Conservation (phyloP, 192 early-diverging fungal genomes). For the Diversispora eburnea region DNA sequence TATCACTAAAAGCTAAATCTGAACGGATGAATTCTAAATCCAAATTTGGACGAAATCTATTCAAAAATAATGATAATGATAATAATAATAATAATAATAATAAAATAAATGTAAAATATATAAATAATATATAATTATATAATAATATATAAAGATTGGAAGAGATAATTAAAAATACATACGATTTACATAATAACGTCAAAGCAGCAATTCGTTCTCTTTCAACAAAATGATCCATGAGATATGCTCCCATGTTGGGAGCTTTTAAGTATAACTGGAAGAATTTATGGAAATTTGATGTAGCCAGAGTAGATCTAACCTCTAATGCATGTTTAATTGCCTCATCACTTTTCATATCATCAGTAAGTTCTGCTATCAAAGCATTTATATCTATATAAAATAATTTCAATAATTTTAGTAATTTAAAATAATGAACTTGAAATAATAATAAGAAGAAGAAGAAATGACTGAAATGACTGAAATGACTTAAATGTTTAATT, state of each 20-base stretch:
- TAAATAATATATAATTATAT: too few species aligned
- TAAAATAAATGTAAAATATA: too few species aligned
- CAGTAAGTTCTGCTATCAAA: conserved; percentile 70
- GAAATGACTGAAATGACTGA: conserved; percentile 5
- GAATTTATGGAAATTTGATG: conserved; percentile 81
- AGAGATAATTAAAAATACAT: conserved; percentile 26
- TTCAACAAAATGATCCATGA: conserved; percentile 91
- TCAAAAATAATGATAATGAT: conserved; percentile 17
- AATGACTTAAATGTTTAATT: neutral
- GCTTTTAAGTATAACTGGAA: conserved; percentile 74
- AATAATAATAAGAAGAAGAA: neutral
- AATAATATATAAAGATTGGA: neutral
- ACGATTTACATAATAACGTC: conserved; percentile 75
- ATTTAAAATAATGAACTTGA: neutral
- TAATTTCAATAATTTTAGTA: neutral
- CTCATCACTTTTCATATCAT: conserved; percentile 57
- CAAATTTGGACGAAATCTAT: conserved; percentile 59
- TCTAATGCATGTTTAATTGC: conserved; percentile 77
- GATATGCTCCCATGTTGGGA: conserved; percentile 83
- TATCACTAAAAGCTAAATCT: conserved; percentile 65
- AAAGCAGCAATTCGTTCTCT: conserved; percentile 81
- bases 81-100: conserved; percentile 12
- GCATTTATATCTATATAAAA: conserved; percentile 68
- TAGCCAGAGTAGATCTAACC: conserved; percentile 76
- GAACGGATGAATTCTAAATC: conserved; percentile 52